Conservation (phyloP, 345 rosid genomes). For the Salix purpurea region DNA sequence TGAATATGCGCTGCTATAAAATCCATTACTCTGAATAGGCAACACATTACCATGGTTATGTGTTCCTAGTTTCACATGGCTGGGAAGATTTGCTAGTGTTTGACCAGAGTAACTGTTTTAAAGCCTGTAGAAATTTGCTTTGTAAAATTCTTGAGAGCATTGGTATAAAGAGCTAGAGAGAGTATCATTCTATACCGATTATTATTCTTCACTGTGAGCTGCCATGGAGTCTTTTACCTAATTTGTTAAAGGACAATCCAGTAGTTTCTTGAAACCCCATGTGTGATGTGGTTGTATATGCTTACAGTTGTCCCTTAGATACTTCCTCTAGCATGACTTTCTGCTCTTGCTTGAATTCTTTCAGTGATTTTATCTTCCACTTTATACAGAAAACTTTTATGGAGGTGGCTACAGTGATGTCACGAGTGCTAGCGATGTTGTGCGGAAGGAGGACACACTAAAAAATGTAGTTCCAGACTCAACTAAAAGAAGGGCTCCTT, state of each 20-base stretch:
- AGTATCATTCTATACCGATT: too few species aligned
- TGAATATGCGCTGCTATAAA: background rate
- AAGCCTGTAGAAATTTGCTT: background rate
- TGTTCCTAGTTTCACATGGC: background rate
- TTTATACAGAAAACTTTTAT: conserved; percentile 53
- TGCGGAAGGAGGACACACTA: conserved; percentile 40
- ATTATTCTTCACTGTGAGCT: background rate
- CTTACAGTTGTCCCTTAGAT: background rate
- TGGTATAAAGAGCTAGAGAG: too few species aligned
- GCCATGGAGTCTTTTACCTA: background rate
- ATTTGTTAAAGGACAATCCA: background rate
- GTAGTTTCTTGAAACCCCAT: background rate
- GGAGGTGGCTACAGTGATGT: conserved; percentile 56
- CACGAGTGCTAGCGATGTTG: conserved; percentile 45
- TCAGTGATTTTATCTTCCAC: conserved; percentile 3
- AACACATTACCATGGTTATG: background rate
- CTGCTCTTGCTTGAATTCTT: conserved; percentile 1
- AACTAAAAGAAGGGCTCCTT: conserved; percentile 48
- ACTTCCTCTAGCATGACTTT: background rate
- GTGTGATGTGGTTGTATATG: background rate
- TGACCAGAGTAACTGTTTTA: background rate
- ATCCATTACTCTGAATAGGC: background rate
- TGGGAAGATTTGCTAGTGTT: background rate
- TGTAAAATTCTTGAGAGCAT: background rate
- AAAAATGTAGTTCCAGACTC: conserved; percentile 45